phyloP scores from a whole-genome alignment of 1,139 yeast species.

The Candida glucosophila region DNA sequence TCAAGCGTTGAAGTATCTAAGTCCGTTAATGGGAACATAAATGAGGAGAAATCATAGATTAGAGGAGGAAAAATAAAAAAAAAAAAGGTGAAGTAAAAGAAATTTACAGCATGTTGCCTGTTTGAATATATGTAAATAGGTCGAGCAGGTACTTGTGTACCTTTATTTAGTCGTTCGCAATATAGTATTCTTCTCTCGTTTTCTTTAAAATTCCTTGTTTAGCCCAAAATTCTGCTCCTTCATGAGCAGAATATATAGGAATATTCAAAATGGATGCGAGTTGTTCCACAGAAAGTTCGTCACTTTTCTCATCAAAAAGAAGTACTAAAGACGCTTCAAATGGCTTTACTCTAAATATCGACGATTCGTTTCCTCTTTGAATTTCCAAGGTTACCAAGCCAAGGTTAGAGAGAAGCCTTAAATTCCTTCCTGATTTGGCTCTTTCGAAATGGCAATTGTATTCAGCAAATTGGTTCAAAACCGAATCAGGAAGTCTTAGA shows the following conservation, averaged over 20 bases:
- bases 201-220: slow-evolving; percentile 37
- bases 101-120: too few relatives aligned
- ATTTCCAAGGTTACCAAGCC: slow-evolving; percentile 60
- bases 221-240: slow-evolving; percentile 51
- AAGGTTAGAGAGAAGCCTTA: slow-evolving; percentile 49
- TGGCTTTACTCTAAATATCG: slow-evolving; percentile 49
- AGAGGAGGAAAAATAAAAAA: too few relatives aligned
- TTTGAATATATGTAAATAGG: too few relatives aligned
- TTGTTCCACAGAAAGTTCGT: slow-evolving; percentile 16
- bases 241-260: slow-evolving; percentile 27
- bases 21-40: slow-evolving; percentile 17
- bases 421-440: slow-evolving; percentile 47
- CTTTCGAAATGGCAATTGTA: slow-evolving; percentile 35
- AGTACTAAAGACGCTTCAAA: slow-evolving; percentile 61
- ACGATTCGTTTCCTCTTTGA: slow-evolving; percentile 32
- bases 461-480: slow-evolving; percentile 27
- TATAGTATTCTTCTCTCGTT: slow-evolving; percentile 18
- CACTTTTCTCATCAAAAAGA: slow-evolving; percentile 36
- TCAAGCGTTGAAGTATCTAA: slow-evolving; percentile 48
- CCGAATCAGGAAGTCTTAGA: slow-evolving; percentile 37
- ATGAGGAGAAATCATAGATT: too few relatives aligned
- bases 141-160: too few relatives aligned
- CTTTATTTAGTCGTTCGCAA: slow-evolving; percentile 9
- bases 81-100: too few relatives aligned
- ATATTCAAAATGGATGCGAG: slow-evolving; percentile 22